Percentiles rank a stretch among this genome's conserved stretches.
phyloP scores from a whole-genome alignment of 106 monocot genomes.

The Narthecium ossifragum region DNA sequence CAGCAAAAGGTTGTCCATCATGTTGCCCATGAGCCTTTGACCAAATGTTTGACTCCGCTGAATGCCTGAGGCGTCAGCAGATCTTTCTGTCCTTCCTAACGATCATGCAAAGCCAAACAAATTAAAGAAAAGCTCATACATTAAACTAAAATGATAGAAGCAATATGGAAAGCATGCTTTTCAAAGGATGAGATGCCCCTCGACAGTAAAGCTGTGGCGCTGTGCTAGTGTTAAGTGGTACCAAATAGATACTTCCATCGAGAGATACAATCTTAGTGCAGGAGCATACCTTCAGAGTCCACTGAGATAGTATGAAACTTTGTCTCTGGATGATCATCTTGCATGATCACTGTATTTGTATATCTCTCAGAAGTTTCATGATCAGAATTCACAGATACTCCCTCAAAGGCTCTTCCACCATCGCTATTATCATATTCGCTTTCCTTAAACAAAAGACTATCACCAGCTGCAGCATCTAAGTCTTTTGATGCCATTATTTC shows the following conservation, averaged over 20 bases:
- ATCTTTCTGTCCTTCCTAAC: conserved; percentile 30
- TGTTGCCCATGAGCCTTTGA: conserved; percentile 79
- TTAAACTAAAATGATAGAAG: too few relatives aligned
- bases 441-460: conserved; percentile 20
- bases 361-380: conserved; percentile 21
- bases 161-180: too few relatives aligned
- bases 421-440: conserved; percentile 22
- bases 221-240: too few relatives aligned
- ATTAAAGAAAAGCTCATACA: too few relatives aligned
- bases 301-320: conserved; percentile 22
- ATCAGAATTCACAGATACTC: conserved; percentile 16
- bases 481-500: conserved; percentile 15
- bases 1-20: conserved; percentile 84
- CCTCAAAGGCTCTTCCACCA: conserved; percentile 12
- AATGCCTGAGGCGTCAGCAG: conserved; percentile 23
- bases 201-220: too few relatives aligned
- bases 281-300: conserved; percentile 68
- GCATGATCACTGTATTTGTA: conserved; percentile 4
- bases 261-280: too few relatives aligned
- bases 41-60: conserved; percentile 80
- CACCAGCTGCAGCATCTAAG: conserved; percentile 21
- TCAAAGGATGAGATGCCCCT: too few relatives aligned
- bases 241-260: too few relatives aligned
- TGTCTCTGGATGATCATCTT: conserved; percentile 28
- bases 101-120: conserved; percentile 42